Conservation (phyloP, 306 rosid species). For the Trifolium pratense region DNA sequence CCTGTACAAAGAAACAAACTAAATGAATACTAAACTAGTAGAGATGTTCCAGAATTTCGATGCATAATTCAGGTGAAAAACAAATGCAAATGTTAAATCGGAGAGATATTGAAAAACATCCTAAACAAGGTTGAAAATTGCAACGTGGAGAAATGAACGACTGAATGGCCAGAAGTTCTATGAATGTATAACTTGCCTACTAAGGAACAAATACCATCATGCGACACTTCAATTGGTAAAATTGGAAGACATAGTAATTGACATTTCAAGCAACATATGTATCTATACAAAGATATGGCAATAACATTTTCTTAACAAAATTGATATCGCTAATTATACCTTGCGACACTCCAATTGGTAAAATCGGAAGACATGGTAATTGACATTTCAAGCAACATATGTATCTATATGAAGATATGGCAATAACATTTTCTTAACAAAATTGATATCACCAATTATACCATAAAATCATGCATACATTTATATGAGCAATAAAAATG, state of each 20-base stretch:
- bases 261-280: conserved; percentile 27
- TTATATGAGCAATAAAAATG: conserved; percentile 8
- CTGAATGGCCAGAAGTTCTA: not conserved
- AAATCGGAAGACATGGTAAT: not conserved
- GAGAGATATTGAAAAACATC: conserved; percentile 1
- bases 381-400: conserved; percentile 25
- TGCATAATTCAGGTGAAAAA: conserved; percentile 12
- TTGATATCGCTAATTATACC: conserved; percentile 3
- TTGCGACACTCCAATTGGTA: not conserved
- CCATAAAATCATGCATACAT: not conserved
- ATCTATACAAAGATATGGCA: not conserved
- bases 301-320: not conserved
- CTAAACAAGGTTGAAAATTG: not conserved
- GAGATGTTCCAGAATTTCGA: conserved; percentile 3
- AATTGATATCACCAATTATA: conserved; percentile 7
- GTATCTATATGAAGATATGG: not conserved
- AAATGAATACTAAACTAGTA: conserved; percentile 40
- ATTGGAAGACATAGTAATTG: not conserved
- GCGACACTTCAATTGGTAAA: not conserved
- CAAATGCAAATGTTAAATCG: conserved; percentile 23
- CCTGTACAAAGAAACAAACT: conserved; percentile 54
- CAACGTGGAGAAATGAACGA: not conserved
- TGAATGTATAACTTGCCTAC: not conserved
- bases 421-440: not conserved
- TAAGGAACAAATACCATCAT: conserved; percentile 16